A percentile compares a stretch with the other conserved stretches of the same genome.
Evolutionary conservation across 352 stramenopile genomes (phyloP).

Genomic region (Pythium vanterpoolii): DNA sequence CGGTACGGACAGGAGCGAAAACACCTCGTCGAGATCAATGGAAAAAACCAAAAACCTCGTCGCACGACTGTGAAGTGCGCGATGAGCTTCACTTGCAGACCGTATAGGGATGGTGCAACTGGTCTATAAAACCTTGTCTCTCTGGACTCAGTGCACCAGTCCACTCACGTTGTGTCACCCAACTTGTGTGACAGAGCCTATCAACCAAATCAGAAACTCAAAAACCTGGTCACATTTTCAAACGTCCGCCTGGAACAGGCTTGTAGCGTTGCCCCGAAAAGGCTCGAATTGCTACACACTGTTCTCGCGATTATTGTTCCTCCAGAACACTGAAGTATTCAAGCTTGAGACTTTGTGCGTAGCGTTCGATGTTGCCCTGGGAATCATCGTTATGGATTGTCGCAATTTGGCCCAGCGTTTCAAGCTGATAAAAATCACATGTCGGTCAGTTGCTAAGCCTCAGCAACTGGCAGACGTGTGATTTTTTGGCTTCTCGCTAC

Average conservation of each 20-base stretch:
- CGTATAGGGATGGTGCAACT: neutral
- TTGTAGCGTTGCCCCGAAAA: too few species aligned
- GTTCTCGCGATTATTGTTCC: neutral
- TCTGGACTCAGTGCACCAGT: neutral
- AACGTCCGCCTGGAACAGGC: too few species aligned
- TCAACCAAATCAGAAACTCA: slow-evolving; percentile 5
- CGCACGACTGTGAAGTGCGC: neutral
- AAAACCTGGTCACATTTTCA: slow-evolving; percentile 1
- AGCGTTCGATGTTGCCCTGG: too few species aligned
- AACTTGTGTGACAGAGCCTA: neutral
- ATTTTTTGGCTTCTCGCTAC: slow-evolving; percentile 1
- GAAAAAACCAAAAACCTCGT: slow-evolving; percentile 25
- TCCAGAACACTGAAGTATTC: neutral
- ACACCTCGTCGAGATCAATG: neutral
- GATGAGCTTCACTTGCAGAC: neutral
- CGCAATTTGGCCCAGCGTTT: too few species aligned
- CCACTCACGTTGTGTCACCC: too few species aligned
- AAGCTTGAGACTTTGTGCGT: neutral
- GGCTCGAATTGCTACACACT: too few species aligned
- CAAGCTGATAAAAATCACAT: neutral
- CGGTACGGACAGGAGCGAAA: slow-evolving; percentile 2
- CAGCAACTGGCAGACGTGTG: neutral
- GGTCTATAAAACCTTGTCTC: slow-evolving; percentile 3
- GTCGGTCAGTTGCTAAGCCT: neutral
- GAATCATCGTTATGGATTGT: too few species aligned